phyloP scores from a whole-genome alignment of 805 yeast species.

The Suhomyces sp. region DNA sequence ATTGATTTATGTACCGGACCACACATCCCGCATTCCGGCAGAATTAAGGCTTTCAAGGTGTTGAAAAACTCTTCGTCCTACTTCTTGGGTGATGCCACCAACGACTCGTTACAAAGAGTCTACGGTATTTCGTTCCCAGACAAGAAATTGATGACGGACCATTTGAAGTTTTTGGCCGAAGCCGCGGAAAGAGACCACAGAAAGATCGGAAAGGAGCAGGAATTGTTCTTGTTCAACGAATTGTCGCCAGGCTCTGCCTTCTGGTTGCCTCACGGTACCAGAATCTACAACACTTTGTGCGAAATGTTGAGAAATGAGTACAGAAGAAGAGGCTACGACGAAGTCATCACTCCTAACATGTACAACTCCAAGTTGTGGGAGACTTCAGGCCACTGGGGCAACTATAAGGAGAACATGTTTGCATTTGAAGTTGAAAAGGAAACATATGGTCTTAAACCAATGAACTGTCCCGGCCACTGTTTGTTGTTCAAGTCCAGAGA shows the following conservation, averaged over 20 bases:
- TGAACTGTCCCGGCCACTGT: constrained; percentile 93
- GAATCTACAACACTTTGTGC: constrained; percentile 87
- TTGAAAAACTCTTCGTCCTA: constrained; percentile 95
- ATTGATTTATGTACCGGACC: constrained; percentile 98
- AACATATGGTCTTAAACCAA: constrained; percentile 89
- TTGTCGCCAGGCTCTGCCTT: constrained; percentile 97
- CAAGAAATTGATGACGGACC: constrained; percentile 92
- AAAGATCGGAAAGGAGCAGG: constrained; percentile 95
- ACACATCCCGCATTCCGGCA: constrained; percentile 96
- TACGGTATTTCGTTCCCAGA: constrained; percentile 99
- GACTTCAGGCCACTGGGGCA: constrained; percentile 98
- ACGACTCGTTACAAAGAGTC: constrained; percentile 94
- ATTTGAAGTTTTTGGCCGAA: constrained; percentile 89
- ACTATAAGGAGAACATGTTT: constrained; percentile 97
- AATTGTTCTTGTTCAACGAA: constrained; percentile 91
- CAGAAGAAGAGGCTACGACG: constrained; percentile 92
- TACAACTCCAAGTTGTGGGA: constrained; percentile 97
- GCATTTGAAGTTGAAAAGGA: constrained; percentile 96
- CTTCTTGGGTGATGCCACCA: constrained; percentile 87
- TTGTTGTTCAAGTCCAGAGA: constrained; percentile 87
- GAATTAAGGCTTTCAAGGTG: constrained; percentile 89
- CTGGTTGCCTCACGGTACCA: constrained; percentile 99
- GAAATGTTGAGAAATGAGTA: constrained; percentile 81
- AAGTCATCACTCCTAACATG: constrained; percentile 99
- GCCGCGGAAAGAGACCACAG: constrained; percentile 96